These are phyloP conservation scores for Rugonectria rugulosa DNA, from an alignment of 2,329 filamentous ascomycete species.

Conservation along the genomic window DNA sequence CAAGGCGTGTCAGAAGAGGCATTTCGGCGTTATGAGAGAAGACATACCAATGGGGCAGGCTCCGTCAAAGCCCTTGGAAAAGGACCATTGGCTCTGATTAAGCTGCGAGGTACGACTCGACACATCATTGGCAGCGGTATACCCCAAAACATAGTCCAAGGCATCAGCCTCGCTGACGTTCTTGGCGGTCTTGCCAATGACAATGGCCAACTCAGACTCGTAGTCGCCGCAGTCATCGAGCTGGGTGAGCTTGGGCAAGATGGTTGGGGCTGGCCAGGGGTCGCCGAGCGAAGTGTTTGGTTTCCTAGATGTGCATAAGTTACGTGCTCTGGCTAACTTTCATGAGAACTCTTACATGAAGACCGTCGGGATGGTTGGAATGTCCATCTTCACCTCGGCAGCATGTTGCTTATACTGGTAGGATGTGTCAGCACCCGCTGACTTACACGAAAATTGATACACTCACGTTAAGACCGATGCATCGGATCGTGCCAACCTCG, in stretches of 20 bases:
- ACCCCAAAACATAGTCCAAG: constrained; percentile 67
- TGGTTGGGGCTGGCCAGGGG: constrained; percentile 59
- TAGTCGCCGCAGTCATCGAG: constrained; percentile 64
- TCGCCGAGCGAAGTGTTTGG: constrained; percentile 61
- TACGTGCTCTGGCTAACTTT: no score
- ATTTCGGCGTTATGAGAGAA: neutral
- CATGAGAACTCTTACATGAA: constrained; percentile 52
- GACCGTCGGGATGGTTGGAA: constrained; percentile 63
- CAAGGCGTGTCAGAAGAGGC: neutral
- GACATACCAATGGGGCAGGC: constrained; percentile 56
- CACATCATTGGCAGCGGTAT: constrained; percentile 70
- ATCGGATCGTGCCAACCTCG: constrained; percentile 62
- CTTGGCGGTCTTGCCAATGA: constrained; percentile 59
- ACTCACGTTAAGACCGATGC: constrained; percentile 63
- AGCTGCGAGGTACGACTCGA: constrained; percentile 48
- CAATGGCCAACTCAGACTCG: constrained; percentile 65
- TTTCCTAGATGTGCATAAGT: constrained; percentile 47
- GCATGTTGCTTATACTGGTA: constrained; percentile 46
- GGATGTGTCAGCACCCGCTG: constrained; percentile 2
- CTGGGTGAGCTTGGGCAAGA: constrained; percentile 59
- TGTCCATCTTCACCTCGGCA: constrained; percentile 58
- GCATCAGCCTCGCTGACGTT: constrained; percentile 65
- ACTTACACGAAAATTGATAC: constrained; percentile 47
- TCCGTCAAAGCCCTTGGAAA: constrained; percentile 66
- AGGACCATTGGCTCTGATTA: constrained; percentile 45